Conservation (phyloP, 305 asterid species). For the Ajuga reptans region DNA sequence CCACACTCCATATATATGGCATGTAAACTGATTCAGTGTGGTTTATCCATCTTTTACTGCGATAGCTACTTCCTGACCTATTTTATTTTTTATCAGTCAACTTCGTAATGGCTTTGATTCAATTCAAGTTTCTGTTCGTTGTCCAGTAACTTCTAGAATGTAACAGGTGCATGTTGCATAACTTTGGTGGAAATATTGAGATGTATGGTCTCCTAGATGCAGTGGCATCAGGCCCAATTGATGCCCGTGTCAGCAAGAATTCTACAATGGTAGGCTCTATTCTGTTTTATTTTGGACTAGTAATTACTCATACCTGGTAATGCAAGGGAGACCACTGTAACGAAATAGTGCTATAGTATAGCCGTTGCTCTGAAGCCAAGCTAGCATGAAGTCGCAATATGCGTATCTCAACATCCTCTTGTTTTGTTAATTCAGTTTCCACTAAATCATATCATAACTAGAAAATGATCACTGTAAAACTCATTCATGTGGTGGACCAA, state of each 20-base stretch:
- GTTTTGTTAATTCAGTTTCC: background rate
- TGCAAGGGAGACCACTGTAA: too few relatives aligned
- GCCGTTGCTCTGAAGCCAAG: too few relatives aligned
- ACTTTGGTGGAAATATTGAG: constrained; percentile 96
- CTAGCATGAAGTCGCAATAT: background rate
- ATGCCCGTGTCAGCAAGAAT: constrained; percentile 71
- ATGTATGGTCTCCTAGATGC: constrained; percentile 90
- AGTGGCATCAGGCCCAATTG: constrained; percentile 88
- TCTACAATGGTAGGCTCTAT: constrained; percentile 70
- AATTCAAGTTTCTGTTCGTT: background rate
- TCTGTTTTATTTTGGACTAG: background rate
- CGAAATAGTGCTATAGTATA: too few relatives aligned
- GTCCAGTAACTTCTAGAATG: constrained; percentile 13
- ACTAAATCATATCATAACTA: background rate
- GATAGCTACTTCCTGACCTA: background rate
- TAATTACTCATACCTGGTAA: too few relatives aligned
- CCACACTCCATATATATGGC: constrained; percentile 87
- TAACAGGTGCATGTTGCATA: constrained; percentile 96
- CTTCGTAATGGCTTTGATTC: constrained; percentile 1
- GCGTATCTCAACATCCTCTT: background rate
- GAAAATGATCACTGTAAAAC: background rate
- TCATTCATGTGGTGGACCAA: background rate
- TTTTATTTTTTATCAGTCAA: background rate
- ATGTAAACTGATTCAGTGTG: constrained; percentile 24
- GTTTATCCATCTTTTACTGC: constrained; percentile 15